phyloP scores from a whole-genome alignment of 192 early-diverging fungal species.

The Coemansia javaensis region DNA sequence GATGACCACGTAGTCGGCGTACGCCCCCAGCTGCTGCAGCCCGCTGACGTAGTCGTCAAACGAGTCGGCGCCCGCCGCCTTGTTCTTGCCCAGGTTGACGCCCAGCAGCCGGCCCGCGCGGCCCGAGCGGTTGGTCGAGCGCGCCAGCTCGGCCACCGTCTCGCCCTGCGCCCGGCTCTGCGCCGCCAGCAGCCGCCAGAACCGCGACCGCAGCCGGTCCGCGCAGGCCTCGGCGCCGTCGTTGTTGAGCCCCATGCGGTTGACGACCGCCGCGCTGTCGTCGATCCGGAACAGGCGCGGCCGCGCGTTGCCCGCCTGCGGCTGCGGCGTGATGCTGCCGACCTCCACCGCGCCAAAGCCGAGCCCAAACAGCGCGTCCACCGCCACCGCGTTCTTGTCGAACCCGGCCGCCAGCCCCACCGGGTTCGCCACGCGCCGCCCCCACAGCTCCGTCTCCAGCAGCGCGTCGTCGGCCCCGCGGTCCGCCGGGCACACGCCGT shows the following conservation, averaged over 20 bases:
- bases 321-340: constrained; percentile 78
- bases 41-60: constrained; percentile 80
- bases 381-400: constrained; percentile 86
- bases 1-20: constrained; percentile 85
- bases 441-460: constrained; percentile 64
- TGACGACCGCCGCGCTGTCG: constrained; percentile 71
- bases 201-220: constrained; percentile 64
- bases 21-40: constrained; percentile 63
- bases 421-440: constrained; percentile 70
- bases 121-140: constrained; percentile 55
- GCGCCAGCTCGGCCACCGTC: constrained; percentile 43
- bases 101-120: constrained; percentile 61
- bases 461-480: constrained; percentile 50
- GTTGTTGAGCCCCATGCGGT: constrained; percentile 88
- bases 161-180: constrained; percentile 49
- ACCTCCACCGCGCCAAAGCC: constrained; percentile 91
- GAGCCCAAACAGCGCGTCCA: constrained; percentile 75
- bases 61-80: constrained; percentile 61
- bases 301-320: constrained; percentile 82
- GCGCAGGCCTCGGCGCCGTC: constrained; percentile 64
- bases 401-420: constrained; percentile 86
- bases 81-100: constrained; percentile 89
- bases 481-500: constrained; percentile 62
- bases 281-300: constrained; percentile 81
- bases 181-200: constrained; percentile 58